Base-by-base conservation (phyloP, 495 filamentous ascomycete genomes). In the Tetracladium setigerum region DNA sequence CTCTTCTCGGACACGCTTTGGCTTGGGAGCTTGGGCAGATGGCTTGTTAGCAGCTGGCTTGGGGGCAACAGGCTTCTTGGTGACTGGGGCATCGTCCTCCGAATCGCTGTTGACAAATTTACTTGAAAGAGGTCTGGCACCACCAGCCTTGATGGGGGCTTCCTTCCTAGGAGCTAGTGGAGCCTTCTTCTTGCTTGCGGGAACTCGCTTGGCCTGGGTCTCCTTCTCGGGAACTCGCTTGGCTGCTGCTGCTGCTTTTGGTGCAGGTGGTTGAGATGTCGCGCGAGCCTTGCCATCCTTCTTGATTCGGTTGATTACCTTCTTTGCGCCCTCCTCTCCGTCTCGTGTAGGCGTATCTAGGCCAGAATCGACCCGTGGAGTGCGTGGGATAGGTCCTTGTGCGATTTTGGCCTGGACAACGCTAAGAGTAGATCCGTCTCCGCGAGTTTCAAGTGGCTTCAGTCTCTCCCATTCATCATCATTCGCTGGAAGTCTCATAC, bases 391-490 rank as follows among this genome's bases (percentile, higher is more conserved):
- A 4, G 76, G 72, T 2, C 77, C 76, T 49, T 71, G 78, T 27
- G 73, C 72, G 18, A 91, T 71, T 33, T 80, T 74, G 10, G 65
- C 67, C 33, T 77, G 73, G 30, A 95, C 71, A 52, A 80, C 82
- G 51, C 89, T 95, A 8, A 95, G 70, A 44, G 78, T 78, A 50
- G 82, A 89, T 14, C 87, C 87, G 61, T 89, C 88, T 16, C 82
- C 84, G 19, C 88, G 76, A 46, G 95, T 87, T 31, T 79, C 70
- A 48, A 76, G 77, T 0, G 83, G 80, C 22, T 92, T 74, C 35
- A 95, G 71, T 53, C 70, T 72, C 61, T 95, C 86, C 88, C 89
- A 95, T 3, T 86, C 67, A 40, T 80, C 76, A 50, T 92, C 87
- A 4, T 78, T 74, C 27, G 76, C 71, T 17, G 73, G 75, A n/a